These are phyloP conservation scores for Nissolia schottii DNA, from an alignment of 306 rosid species.

Conservation along the genomic window DNA sequence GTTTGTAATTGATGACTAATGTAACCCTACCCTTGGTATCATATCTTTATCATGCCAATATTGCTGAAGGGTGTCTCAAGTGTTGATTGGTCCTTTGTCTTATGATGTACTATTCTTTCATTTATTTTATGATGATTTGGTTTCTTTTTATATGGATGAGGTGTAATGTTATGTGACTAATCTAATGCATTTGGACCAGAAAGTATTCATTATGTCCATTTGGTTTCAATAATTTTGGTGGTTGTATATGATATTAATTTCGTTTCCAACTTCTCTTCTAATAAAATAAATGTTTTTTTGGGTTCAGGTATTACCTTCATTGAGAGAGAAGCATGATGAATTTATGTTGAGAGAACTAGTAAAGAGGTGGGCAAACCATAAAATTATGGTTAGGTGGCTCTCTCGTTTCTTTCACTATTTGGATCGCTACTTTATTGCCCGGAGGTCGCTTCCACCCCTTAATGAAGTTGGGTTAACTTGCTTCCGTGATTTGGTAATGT, in stretches of 20 bases:
- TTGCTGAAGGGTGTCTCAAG: neutral
- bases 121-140: neutral
- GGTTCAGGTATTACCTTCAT: conserved; percentile 69
- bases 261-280: neutral
- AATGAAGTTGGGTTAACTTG: conserved; percentile 75
- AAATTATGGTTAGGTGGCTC: conserved; percentile 70
- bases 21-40: neutral
- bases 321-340: conserved; percentile 77
- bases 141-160: neutral
- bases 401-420: conserved; percentile 68
- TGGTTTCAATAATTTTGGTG: neutral
- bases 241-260: neutral
- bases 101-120: neutral
- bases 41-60: neutral
- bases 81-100: neutral
- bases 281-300: neutral
- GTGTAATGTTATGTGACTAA: neutral
- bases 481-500: conserved; percentile 68
- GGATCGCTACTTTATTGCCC: conserved; percentile 72
- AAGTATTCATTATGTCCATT: neutral
- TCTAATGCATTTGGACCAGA: neutral
- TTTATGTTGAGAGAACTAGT: conserved; percentile 80
- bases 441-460: conserved; percentile 71
- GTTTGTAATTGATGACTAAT: neutral
- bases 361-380: conserved; percentile 74